Percentiles rank a stretch among this genome's conserved stretches.
phyloP scores from a whole-genome alignment of 2,329 filamentous ascomycete species.

The Nannizziopsis arthrosporioides region DNA sequence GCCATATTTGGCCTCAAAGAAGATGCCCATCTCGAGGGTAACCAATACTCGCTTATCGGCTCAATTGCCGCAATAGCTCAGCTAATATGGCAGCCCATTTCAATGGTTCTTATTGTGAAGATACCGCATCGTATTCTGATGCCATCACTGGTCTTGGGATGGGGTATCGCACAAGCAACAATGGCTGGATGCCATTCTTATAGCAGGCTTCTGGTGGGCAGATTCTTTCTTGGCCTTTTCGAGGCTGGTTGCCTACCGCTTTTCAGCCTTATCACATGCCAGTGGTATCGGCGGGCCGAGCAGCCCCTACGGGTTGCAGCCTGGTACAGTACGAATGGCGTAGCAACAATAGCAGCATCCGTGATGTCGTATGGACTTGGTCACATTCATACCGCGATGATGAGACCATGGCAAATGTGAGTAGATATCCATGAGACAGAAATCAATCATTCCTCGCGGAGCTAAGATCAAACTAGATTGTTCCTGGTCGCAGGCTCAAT shows the following conservation, averaged over 20 bases:
- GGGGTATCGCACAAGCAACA: conserved; percentile 38
- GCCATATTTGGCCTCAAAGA: conserved; percentile 45
- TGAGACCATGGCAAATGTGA: conserved; percentile 43
- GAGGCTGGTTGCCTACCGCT: conserved; percentile 41
- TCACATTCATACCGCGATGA: conserved; percentile 37
- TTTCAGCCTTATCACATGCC: conserved; percentile 36
- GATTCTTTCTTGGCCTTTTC: conserved; percentile 44
- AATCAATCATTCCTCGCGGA: neutral
- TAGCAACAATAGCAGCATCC: conserved; percentile 47
- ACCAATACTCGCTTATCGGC: conserved; percentile 47
- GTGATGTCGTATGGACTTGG: conserved; percentile 47
- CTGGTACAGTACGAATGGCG: conserved; percentile 55
- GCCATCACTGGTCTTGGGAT: conserved; percentile 39
- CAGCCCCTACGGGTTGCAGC: conserved; percentile 52
- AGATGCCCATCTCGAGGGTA: conserved; percentile 42
- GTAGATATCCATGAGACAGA: conserved; percentile 6
- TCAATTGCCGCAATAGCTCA: conserved; percentile 50
- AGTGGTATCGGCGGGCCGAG: conserved; percentile 43
- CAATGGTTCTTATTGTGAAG: conserved; percentile 49
- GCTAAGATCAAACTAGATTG: conserved; percentile 30
- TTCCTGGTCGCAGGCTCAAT: conserved; percentile 52
- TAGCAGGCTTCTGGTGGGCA: conserved; percentile 35
- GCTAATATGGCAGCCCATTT: conserved; percentile 50
- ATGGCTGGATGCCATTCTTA: conserved; percentile 41
- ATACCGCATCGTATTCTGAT: conserved; percentile 50